These are phyloP conservation scores for Ailanthus altissimus DNA, from an alignment of 345 rosid species.

Conservation along the genomic window DNA sequence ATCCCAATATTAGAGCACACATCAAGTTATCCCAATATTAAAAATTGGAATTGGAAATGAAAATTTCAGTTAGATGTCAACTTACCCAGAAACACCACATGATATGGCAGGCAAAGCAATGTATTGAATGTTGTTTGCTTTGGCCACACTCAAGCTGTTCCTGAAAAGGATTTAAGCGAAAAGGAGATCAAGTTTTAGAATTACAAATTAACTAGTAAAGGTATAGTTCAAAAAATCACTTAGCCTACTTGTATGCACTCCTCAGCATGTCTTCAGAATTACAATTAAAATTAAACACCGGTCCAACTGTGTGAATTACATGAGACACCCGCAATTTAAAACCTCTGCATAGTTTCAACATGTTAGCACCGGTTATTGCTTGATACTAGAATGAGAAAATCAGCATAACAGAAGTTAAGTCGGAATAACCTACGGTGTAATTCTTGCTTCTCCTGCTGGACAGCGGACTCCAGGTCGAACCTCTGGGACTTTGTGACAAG, in stretches of 20 bases:
- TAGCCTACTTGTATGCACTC: conserved; percentile 60
- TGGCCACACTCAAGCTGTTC: conserved; percentile 67
- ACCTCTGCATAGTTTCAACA: conserved; percentile 52
- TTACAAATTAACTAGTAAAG: not conserved
- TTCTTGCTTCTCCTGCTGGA: conserved; percentile 84
- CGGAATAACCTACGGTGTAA: conserved; percentile 54
- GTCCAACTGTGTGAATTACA: conserved; percentile 83
- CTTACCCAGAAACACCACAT: conserved; percentile 50
- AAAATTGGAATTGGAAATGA: not conserved
- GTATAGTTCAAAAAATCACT: not conserved
- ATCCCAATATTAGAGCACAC: not conserved
- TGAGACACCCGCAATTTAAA: conserved; percentile 68
- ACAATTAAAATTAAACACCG: conserved; percentile 44
- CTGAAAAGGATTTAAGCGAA: conserved; percentile 38
- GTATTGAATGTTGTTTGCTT: conserved; percentile 61
- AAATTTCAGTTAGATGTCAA: not conserved
- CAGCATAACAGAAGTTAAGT: not conserved
- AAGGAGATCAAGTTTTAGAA: not conserved
- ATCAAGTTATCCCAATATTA: not conserved
- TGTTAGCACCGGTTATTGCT: not conserved
- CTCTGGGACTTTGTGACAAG: conserved; percentile 62
- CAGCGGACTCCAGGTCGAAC: conserved; percentile 67
- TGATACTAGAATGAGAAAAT: not conserved
- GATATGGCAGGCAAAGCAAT: conserved; percentile 88
- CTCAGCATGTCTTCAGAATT: conserved; percentile 54